Base-by-base conservation (phyloP, 1,139 yeast species). In the Pichia norvegensis region DNA sequence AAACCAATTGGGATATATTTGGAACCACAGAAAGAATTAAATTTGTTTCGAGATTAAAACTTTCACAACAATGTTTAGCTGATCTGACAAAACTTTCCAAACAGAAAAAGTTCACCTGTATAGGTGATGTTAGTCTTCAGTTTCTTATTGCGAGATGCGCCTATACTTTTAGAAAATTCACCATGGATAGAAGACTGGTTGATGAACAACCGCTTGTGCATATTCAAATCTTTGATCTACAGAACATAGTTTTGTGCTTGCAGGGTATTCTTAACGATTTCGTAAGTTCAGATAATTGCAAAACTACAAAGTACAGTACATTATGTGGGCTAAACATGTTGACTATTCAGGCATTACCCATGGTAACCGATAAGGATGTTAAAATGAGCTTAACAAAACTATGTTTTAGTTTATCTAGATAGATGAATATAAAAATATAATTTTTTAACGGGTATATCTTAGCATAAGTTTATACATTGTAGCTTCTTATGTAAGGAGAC, bases 131-230 rank as follows among this genome's bases (percentile, higher is more conserved):
- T 1, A 55, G 72, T 1, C 41, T 68, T 0, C 72, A 74, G 1
- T 74, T 65, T 48, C 61, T 78, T 35, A 59, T 70, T 1, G 66
- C 75, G 11, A 68, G 88, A 36, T 64, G 71, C 10, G 73, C 78
- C 0, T 66, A 79, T 47, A 70, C 74, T 0, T 59, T 82, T 33
- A 67, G 76, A 44, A 73, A 74, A 45, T 77, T 71, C 49, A 63
- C 78, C 9, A 70, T 78, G 3, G 81, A 79, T 50, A 72, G 69
- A 43, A 72, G 69, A 14, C 59, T 81, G 7, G 59, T 78, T 9
- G 74, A 78, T 25, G 62, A 58, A 20, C 70, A 69, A 36, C 88
- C 90, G 1, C 64, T 78, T 37, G 73, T 83, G 0, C 66, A 68
- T 31, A 61, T 79, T 14, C 78, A 79, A 48, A 69, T 71, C 29